Evolutionary conservation across 208 protist species (phyloP), one percentile per base, ranked within the genome.

Genomic region (Trypanosoma congolense): DNA sequence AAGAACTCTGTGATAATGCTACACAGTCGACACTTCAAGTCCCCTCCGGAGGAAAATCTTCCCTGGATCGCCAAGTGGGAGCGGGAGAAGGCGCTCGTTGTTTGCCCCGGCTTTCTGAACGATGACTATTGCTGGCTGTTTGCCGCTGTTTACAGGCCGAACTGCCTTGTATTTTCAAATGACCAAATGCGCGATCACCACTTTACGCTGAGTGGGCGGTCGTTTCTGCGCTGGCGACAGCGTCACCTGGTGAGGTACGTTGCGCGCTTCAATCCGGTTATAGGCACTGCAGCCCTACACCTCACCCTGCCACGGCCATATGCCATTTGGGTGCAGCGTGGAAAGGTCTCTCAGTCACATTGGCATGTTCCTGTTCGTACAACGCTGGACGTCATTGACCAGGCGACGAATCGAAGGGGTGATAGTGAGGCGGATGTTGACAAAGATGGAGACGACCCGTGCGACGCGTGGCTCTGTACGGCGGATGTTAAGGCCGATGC

Each of bases 171-270:
- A 38, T 58, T 90, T 22, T 86, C 81, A 2, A 92, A 92, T 47
- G 85, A 92, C 45, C 81, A 82, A 51, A 92, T 92, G 85, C 78
- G 85, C 12, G 85, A 92, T 54, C 85, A 92, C 54, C 82, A 92
- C 58, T 92, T 92, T 52, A 55, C 63, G 25, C 55, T 90, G 29
- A 87, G 80, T 56, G 77, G 60, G 1, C 83, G 81, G 26, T 88
- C 76, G 33, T 94, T 94, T 50, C 31, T 91, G 24, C 77, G 81
- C 18, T 92, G 85, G 85, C 75, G 85, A 10, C 85, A 90, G 60
- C 70, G 81, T 0, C 81, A 90, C 65, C 85, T 78, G 33, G 80
- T 92, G 53, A 87, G 83, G 10, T 91, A 89, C 69, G 80, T 57
- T 36, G 80, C 67, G 3, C 56, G 84, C 19, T 87, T 77, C 69